A percentile compares a stretch with the other conserved stretches of the same genome.
phyloP scores from a whole-genome alignment of 441 rosid genomes.

The Kokia cookei region DNA sequence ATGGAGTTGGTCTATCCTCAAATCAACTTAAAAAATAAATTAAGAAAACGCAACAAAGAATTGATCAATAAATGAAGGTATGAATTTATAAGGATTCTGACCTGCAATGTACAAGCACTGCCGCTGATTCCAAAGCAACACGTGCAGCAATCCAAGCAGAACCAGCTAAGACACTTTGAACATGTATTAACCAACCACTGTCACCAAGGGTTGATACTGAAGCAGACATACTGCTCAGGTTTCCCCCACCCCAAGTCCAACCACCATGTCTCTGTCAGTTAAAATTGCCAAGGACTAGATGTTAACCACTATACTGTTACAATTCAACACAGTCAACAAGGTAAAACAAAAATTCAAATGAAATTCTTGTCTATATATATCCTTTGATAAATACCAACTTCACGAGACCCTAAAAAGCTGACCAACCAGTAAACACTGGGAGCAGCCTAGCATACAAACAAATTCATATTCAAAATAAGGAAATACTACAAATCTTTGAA shows the following conservation, averaged over 20 bases:
- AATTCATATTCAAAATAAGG: not conserved
- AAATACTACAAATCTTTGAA: not conserved
- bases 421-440: not conserved
- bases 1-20: not conserved
- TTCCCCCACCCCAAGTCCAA: slow-evolving; percentile 99
- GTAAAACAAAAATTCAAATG: not conserved
- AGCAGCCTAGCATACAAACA: not conserved
- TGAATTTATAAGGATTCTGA: slow-evolving; percentile 22
- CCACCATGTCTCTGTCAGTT: slow-evolving; percentile 90
- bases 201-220: slow-evolving; percentile 99
- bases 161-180: slow-evolving; percentile 96
- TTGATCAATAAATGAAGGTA: not conserved
- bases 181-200: slow-evolving; percentile 97
- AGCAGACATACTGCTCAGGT: slow-evolving; percentile 99
- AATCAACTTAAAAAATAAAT: not conserved
- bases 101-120: slow-evolving; percentile 99
- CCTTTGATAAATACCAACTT: not conserved
- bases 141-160: slow-evolving; percentile 99
- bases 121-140: slow-evolving; percentile 86
- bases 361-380: not conserved
- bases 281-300: slow-evolving; percentile 19
- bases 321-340: not conserved
- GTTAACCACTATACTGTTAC: slow-evolving; percentile 4
- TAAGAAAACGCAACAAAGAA: not conserved
- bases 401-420: not conserved